Base-by-base conservation (phyloP, 257 asterid genomes). In the Echium plantagineum region DNA sequence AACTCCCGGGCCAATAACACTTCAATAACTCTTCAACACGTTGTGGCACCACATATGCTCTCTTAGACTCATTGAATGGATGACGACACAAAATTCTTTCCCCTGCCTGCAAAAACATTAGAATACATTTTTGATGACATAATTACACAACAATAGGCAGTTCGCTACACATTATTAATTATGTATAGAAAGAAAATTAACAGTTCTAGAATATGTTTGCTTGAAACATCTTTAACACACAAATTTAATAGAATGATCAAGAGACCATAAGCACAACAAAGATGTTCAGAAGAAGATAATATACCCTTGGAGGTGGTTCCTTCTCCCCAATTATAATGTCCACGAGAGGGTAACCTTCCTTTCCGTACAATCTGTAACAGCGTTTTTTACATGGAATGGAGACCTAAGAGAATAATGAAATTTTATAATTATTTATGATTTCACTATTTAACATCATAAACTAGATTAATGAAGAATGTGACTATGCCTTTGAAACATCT, bases 361-460 rank as follows among this genome's bases (percentile, higher is more conserved):
- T 93, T 58, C 99, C 99, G 61, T 80, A 88, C 51, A 91, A 71
- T 74, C 98, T 84, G 83, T 75, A 91, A 72, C 94, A 71, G 71
- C 94, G 88, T 62, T 91, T 91, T 68, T 91, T 91, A 84, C 96
- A 91, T n/a, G 98, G 98, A 72, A 91, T 91, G 18, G 96, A 88
- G 59, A 91, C 98, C 96, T 91, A 79, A 59, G 73, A 68, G 35
- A 56, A 71, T 62, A 1, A 28, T 6, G 32, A 28, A 28, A 6
- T 2, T 0, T 2, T 6, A 2, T 0, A 28, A 28, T 2, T 6
- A 28, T 1, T 28, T 28, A 4, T 28, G 32, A 28, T 4, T 3
- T 28, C 32, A 28, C 32, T 3, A 3, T 28, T 28, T 28, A 28
- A 28, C 32, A 28, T 28, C 32, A 28, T 28, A 28, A 28, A 4